Conservation (phyloP, 768 basidiomycete species). For the Antrodiella citrinella region DNA sequence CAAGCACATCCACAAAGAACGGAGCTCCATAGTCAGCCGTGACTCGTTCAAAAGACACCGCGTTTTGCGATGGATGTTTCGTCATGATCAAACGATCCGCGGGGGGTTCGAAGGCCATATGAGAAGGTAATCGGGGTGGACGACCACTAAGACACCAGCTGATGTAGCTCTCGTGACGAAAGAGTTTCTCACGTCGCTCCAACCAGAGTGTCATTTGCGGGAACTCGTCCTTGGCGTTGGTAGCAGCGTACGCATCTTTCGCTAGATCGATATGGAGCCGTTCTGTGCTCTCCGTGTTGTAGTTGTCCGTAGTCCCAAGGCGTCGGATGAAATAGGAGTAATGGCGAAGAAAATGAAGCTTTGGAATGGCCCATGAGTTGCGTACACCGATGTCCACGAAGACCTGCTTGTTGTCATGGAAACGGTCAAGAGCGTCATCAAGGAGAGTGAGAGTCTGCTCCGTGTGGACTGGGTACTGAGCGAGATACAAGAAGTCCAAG, state of each 20-base stretch:
- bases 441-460: constrained; percentile 7
- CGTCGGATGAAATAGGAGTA: too few species aligned
- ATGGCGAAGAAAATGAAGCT: too few species aligned
- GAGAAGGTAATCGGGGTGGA: background rate
- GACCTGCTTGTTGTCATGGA: constrained; percentile 16
- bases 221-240: constrained; percentile 17
- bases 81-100: background rate
- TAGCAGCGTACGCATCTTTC: constrained; percentile 15
- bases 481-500: constrained; percentile 21
- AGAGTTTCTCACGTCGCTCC: constrained; percentile 21
- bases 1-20: constrained; percentile 17
- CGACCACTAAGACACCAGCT: constrained; percentile 10
- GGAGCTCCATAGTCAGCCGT: constrained; percentile 16
- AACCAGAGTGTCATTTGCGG: constrained; percentile 31
- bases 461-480: constrained; percentile 16
- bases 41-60: background rate
- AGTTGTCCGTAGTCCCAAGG: too few species aligned
- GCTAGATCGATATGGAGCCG: too few species aligned
- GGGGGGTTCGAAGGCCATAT: background rate
- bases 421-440: constrained; percentile 6
- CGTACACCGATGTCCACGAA: constrained; percentile 17
- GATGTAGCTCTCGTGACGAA: constrained; percentile 18
- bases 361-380: constrained; percentile 13
- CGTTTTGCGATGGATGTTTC: background rate
- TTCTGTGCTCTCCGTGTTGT: too few species aligned